Base-by-base conservation (phyloP, 2,329 filamentous ascomycete species). In the Sarocladium oryzae region DNA sequence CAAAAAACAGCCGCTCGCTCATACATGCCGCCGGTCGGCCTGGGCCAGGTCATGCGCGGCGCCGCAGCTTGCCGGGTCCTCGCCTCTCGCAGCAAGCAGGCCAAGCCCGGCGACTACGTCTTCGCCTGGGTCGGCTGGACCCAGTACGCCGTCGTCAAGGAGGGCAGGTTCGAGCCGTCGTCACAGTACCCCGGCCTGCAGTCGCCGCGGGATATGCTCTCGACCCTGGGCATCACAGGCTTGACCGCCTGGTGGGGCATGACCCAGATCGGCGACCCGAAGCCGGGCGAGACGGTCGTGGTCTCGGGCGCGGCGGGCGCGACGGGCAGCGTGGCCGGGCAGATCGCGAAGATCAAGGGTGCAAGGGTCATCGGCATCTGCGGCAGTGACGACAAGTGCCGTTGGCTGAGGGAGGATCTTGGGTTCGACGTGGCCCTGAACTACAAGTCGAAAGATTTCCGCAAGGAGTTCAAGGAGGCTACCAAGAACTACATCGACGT, bases 201-300 rank as follows among this genome's bases (percentile, higher is more conserved):
- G 24, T 63, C 69, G 53, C 60, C 71, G 18, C 82, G 82, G 13
- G 84, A 88, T 62, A 74, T 81, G 11, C 70, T 86, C 50, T 81
- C 81, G 4, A 76, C 78, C 21, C 69, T 80, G 32, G 87, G 87
- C 11, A 69, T 82, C 65, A 88, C 86, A 0, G 85, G 85, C 2
- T 59, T 90, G 55, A 91, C 88, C 0, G 87, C 87, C 2, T 91
- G 88, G 69, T 86, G 88, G 56, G 87, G 88, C 18, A 79, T 91
- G 63, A 66, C 79, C 26, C 77, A 86, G 51, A 78, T 91, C 41
- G 87, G 81, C 2, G 70, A 85, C 51, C 79, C 85, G 36, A 81
- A 84, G 64, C 66, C 77, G 2, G 86, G 86, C 4, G 85, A 91
- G 56, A 82, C 85, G 3, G 86, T 92, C 1, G 85, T 91, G 7